Evolutionary conservation across 2,329 filamentous ascomycete genomes (phyloP).

Genomic region (Monosporascus sp.): DNA sequence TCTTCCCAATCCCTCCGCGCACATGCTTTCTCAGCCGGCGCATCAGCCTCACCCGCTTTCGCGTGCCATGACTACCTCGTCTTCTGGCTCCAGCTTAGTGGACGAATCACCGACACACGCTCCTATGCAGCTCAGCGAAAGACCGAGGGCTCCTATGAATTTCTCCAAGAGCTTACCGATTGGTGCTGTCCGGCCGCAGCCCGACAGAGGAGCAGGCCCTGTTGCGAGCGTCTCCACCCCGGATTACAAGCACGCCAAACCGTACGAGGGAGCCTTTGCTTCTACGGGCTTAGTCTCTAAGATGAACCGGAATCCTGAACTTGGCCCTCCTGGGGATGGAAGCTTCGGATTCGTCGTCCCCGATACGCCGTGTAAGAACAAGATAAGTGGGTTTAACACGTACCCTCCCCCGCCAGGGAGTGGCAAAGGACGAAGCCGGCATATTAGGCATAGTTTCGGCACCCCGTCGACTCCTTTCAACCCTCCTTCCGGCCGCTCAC

Average conservation of each 20-base stretch:
- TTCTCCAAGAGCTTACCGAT: conserved; percentile 72
- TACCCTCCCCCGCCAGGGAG: conserved; percentile 55
- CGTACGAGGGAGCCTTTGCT: conserved; percentile 79
- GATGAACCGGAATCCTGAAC: conserved; percentile 78
- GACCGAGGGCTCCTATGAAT: conserved; percentile 42
- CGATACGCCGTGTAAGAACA: conserved; percentile 94
- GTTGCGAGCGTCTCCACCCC: conserved; percentile 61
- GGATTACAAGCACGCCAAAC: conserved; percentile 70
- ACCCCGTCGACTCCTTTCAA: conserved; percentile 79
- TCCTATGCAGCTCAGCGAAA: conserved; percentile 48
- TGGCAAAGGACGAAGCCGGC: conserved; percentile 55
- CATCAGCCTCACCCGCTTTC: conserved; percentile 77
- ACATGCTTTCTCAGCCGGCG: conserved; percentile 38
- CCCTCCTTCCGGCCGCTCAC: conserved; percentile 42
- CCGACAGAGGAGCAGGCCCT: conserved; percentile 11
- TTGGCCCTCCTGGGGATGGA: conserved; percentile 47
- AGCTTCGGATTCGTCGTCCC: conserved; percentile 61
- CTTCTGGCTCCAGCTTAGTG: conserved; percentile 70
- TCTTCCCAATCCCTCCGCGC: conserved; percentile 49
- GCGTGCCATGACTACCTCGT: conserved; percentile 79
- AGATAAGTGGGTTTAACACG: conserved; percentile 62
- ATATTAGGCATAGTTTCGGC: conserved; percentile 68
- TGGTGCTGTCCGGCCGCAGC: conserved; percentile 22
- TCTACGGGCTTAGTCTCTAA: conserved; percentile 95
- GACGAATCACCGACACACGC: conserved; percentile 64